Base-by-base conservation (phyloP, 495 filamentous ascomycete species). In the Thermothielavioides terrestris region DNA sequence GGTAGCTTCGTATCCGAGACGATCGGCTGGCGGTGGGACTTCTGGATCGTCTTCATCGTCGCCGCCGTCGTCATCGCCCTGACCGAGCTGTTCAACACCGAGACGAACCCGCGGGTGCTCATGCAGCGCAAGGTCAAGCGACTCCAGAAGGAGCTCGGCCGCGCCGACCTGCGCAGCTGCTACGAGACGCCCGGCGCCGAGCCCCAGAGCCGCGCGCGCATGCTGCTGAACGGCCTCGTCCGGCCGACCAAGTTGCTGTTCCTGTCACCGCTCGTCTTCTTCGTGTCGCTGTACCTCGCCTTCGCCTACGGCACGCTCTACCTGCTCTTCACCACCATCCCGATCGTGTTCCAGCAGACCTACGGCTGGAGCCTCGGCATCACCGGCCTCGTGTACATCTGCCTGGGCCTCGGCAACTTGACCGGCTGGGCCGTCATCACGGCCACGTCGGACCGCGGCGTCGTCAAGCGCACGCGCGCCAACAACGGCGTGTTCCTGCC, bases 281-380 rank as follows among this genome's bases (percentile, higher is more conserved):
- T 82, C 38, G 72, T 89, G 4, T 85, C 80, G 10, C 50, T 87
- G 3, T 90, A 89, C 67, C 81, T 88, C 69, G 77, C 83, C 32
- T 81, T 88, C 52, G 71, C 82, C 5, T 90, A 89, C 62, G 83
- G 84, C 15, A 81, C 82, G 27, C 65, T 89, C 6, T 90, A 89
- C 65, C 79, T 92, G 52, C 76, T 89, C 46, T 86, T 85, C 71
- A 83, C 79, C 38, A 83, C 82, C 8, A 79, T 85, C 62, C 79
- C 83, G 0, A 54, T 68, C 15, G 79, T 86, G 35, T 86, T 82
- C 57, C 61, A 69, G 25, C 55, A 68, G 38, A 68, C 73, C 0
- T 85, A 86, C 60, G 56, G 59, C 49, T 77, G 63, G 52, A 51
- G 44, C 38, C 41, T 61, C 8, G 56, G 56, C 28, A 17, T 68